Base-by-base conservation (phyloP, 257 asterid species). In the Agastache rugosa region DNA sequence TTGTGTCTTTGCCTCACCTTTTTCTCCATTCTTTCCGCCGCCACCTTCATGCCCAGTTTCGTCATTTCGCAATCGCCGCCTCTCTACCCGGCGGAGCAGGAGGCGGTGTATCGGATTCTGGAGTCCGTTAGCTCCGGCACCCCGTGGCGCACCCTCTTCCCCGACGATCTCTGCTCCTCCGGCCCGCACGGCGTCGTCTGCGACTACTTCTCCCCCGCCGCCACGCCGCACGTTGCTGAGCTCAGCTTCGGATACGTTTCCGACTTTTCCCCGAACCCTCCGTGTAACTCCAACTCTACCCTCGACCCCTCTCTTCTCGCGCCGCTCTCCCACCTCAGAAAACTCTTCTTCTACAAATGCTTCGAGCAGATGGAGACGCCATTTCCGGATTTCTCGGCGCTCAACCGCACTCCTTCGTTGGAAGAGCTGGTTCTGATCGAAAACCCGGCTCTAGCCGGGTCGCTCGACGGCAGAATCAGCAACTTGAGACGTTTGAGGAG, bases 101-200 rank as follows among this genome's bases (percentile, higher is more conserved):
- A 91, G 66, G 77, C 93, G 25, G 87, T 89, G 11, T 93, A 91
- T 86, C 73, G 75, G 6, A 77, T 93, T 23, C 88, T 93, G 11
- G 91, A 88, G 22, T 78, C 92, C 45, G 31, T 93, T 20, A 91
- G 82, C 89, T 73, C 96, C 5, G 96, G 55, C 5, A 60, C 82
- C 9, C 78, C 87, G 1, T 91, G 98, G 98, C 88, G 97, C 17
- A 59, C 86, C 0, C 82, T 88, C 11, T 93, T 84, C 48, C 91
- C 97, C 31, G 98, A 89, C 29, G 98, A 93, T 15, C 73, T 93
- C n/a, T 91, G 98, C 87, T 8, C 80, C 61, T 78, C 96, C 59
- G 90, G 93, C 19, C 97, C 98, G 1, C 98, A 93, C 85, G 98
- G 98, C 70, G 83, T 93, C 75, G 88, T 87, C 9, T 93, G 97